These are phyloP conservation scores for Atalantia buxifolia DNA, from an alignment of 345 rosid genomes.

Conservation along the genomic window DNA sequence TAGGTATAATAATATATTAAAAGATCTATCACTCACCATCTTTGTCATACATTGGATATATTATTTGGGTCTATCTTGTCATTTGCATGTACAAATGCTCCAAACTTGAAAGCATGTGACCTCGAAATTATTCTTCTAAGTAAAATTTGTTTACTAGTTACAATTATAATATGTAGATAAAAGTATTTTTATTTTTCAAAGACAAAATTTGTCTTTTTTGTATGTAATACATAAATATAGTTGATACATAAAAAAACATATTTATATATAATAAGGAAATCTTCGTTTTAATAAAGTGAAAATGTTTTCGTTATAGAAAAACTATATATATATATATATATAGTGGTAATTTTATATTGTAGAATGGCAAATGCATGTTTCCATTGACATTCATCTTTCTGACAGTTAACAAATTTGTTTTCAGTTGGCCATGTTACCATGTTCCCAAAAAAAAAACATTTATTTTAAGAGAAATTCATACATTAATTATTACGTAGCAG, in stretches of 20 bases:
- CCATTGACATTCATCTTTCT: background rate
- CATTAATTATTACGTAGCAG: background rate
- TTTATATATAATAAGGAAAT: too few species aligned
- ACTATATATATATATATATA: background rate
- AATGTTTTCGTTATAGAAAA: accelerated
- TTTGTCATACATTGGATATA: background rate
- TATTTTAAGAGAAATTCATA: background rate
- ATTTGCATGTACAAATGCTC: too few species aligned
- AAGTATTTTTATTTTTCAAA: background rate
- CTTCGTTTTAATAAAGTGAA: too few species aligned
- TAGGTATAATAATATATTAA: too few species aligned
- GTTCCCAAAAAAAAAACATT: background rate
- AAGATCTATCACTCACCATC: too few species aligned
- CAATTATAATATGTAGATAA: background rate
- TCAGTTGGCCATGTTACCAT: background rate
- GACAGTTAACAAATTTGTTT: background rate
- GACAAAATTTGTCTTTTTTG: background rate
- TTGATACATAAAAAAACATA: too few species aligned
- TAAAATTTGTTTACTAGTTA: background rate
- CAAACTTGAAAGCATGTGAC: background rate
- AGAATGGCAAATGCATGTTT: background rate
- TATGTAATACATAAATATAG: background rate
- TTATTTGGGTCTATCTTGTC: too few species aligned
- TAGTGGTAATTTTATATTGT: background rate
- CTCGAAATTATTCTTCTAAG: background rate